A percentile compares a stretch with the other conserved stretches of the same genome.
Conservation (phyloP, 768 basidiomycete genomes). For the Rhodocollybia butyracea region DNA sequence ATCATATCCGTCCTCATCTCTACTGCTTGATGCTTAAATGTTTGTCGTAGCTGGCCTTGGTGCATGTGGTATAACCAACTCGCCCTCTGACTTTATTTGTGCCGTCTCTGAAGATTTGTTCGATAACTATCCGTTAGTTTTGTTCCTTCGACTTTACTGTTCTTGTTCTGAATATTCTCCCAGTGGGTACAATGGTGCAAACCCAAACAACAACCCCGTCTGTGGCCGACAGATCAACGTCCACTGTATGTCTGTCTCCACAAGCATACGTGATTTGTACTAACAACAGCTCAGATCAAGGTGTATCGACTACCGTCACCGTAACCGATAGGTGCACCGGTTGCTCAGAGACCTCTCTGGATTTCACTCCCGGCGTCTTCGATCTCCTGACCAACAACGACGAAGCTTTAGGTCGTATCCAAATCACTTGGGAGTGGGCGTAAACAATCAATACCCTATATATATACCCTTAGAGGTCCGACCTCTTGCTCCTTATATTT, state of each 20-base stretch:
- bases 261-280: neutral
- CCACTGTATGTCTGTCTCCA: constrained; percentile 42
- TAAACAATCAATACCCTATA: constrained; percentile 21
- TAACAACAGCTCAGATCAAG: constrained; percentile 38
- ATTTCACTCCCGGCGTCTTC: constrained; percentile 65
- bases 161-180: neutral
- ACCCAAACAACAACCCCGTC: constrained; percentile 78
- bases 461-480: constrained; percentile 8
- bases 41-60: constrained; percentile 49
- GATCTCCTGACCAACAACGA: constrained; percentile 25
- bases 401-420: constrained; percentile 47
- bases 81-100: constrained; percentile 47
- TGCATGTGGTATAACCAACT: constrained; percentile 60
- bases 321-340: constrained; percentile 63
- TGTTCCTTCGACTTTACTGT: neutral
- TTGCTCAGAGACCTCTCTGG: constrained; percentile 51
- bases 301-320: constrained; percentile 43
- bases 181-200: constrained; percentile 51
- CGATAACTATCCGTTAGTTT: constrained; percentile 58
- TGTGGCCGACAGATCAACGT: constrained; percentile 49
- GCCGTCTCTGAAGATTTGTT: constrained; percentile 56
- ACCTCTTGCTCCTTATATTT: neutral
- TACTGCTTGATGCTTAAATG: constrained; percentile 7
- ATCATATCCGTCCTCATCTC: neutral
- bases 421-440: constrained; percentile 49